Percentiles rank a stretch among this genome's conserved stretches.
Conservation (phyloP, 805 yeast species). For the Blastobotrys parvus region DNA sequence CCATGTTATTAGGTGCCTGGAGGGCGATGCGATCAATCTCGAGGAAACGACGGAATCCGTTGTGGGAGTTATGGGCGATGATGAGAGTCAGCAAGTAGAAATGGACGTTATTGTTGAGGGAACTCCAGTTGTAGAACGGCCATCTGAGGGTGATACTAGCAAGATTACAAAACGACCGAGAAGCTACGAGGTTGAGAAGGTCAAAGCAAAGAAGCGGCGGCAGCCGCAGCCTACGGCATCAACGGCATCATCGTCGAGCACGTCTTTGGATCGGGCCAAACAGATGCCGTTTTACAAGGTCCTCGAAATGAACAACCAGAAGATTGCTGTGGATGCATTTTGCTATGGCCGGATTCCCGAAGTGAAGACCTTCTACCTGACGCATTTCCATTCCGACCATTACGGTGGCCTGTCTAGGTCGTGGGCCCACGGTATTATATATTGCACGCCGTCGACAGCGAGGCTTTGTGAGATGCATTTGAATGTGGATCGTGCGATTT, state of each 20-base stretch:
- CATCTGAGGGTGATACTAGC: neutral
- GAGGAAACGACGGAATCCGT: neutral
- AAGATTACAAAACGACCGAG: neutral
- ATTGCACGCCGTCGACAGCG: slow-evolving; percentile 65
- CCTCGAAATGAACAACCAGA: slow-evolving; percentile 21
- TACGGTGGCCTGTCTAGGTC: slow-evolving; percentile 75
- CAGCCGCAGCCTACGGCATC: neutral
- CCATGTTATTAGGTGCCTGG: slow-evolving; percentile 25
- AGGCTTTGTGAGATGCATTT: slow-evolving; percentile 46
- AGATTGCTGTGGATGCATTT: slow-evolving; percentile 33
- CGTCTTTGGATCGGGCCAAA: neutral
- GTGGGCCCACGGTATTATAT: slow-evolving; percentile 69
- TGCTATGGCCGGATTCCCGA: slow-evolving; percentile 27
- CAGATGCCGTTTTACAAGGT: slow-evolving; percentile 27
- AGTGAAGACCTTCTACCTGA: slow-evolving; percentile 26
- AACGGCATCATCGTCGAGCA: neutral
- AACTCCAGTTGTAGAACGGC: neutral
- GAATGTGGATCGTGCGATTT: slow-evolving; percentile 39
- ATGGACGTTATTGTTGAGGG: neutral
- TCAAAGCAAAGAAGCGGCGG: neutral
- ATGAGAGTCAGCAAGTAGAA: neutral
- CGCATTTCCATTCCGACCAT: slow-evolving; percentile 90
- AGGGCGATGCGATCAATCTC: neutral
- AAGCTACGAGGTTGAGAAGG: neutral
- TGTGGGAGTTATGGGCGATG: neutral